These are phyloP conservation scores for Phytophthora pluvialis DNA, from an alignment of 352 stramenopile genomes.

Conservation along the genomic window DNA sequence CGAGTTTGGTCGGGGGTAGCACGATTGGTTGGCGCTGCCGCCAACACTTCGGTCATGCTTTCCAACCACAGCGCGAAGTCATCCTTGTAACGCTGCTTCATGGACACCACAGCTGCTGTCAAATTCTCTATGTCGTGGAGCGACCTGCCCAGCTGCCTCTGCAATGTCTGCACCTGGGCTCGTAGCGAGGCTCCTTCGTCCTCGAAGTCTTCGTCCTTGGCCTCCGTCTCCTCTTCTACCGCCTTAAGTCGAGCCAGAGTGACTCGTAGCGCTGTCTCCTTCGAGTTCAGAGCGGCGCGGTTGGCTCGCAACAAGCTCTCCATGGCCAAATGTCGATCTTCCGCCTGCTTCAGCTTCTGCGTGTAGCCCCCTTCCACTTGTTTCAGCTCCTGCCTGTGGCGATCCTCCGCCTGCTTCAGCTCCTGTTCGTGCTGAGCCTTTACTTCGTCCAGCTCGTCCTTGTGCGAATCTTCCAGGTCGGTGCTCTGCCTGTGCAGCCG, in stretches of 20 bases:
- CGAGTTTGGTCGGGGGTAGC: background rate
- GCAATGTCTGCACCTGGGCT: conserved; percentile 1
- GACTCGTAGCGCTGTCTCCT: conserved; percentile 3
- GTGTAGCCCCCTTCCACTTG: background rate
- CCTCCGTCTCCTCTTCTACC: background rate
- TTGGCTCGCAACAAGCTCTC: conserved; percentile 2
- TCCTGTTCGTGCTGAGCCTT: background rate
- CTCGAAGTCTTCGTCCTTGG: conserved; percentile 1
- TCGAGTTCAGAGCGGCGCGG: background rate
- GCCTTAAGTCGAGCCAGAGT: background rate
- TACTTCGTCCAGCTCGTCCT: background rate
- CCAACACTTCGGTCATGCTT: background rate
- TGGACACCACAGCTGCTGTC: background rate
- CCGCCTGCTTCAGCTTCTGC: background rate
- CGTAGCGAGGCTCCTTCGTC: background rate
- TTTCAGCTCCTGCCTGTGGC: background rate
- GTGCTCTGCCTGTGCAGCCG: conserved; percentile 6
- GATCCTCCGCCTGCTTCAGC: background rate
- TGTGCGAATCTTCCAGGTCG: conserved; percentile 5
- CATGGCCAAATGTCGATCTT: conserved; percentile 1
- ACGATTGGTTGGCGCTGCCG: background rate
- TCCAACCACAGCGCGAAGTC: conserved; percentile 5
- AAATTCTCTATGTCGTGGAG: conserved; percentile 1
- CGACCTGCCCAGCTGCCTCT: background rate
- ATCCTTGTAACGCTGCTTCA: conserved; percentile 3